Conservation (phyloP, 768 basidiomycete genomes). For the Hericium rajendrae region DNA sequence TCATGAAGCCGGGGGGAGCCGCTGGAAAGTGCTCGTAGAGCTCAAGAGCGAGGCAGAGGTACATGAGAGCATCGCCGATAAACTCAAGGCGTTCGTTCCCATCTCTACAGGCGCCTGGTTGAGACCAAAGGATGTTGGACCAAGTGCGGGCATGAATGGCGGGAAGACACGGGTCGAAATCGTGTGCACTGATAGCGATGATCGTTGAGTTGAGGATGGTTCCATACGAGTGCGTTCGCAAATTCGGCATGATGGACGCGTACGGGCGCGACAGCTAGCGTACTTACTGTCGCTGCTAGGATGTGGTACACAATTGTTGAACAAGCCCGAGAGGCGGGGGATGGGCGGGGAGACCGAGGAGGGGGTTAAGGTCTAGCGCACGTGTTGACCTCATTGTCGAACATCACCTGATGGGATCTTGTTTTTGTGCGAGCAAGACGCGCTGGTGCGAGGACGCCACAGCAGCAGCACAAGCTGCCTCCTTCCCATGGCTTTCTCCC, state of each 20-base stretch:
- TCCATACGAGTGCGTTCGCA: not conserved
- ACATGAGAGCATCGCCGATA: slow-evolving; percentile 38
- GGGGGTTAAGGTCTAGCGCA: not conserved
- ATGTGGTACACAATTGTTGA: no score
- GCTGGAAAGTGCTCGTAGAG: slow-evolving; percentile 24
- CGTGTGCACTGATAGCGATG: slow-evolving; percentile 12
- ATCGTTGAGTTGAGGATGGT: slow-evolving; percentile 15
- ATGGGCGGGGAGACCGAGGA: no score
- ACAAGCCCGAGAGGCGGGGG: no score
- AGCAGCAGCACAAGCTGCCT: not conserved
- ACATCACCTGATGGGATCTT: not conserved
- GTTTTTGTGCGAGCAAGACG: not conserved
- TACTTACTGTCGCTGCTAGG: not conserved
- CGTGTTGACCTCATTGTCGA: not conserved
- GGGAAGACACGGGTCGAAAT: slow-evolving; percentile 24
- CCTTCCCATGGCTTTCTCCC: not conserved
- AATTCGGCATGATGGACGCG: not conserved
- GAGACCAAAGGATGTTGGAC: slow-evolving; percentile 17
- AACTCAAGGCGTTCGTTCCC: slow-evolving; percentile 37
- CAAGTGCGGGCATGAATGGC: slow-evolving; percentile 22
- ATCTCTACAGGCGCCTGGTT: not conserved
- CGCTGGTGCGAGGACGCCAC: not conserved
- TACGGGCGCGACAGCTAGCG: not conserved
- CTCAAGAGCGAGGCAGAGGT: slow-evolving; percentile 30
- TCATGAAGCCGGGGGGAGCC: slow-evolving; percentile 19